Base-by-base conservation (phyloP, 305 asterid genomes). In the Fraxinus dipetala region DNA sequence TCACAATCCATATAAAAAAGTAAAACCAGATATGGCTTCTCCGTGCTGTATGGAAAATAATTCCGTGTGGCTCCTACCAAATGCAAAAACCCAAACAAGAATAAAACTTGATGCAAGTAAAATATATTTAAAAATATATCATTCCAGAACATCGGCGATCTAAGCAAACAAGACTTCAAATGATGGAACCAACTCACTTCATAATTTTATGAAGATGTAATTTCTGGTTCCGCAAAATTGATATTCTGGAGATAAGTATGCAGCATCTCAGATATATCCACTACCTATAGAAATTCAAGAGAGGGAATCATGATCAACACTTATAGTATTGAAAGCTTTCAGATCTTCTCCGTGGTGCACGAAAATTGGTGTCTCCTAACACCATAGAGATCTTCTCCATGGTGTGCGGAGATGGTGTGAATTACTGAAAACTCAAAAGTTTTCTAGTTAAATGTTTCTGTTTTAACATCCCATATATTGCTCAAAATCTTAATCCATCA, bases 261-360 rank as follows among this genome's bases (percentile, higher is more conserved):
- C 84, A 94, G 86, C 92, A 86, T 79, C 83, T 87, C 92, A 70
- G 98, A 90, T 83, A 95, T 83, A 85, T 95, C 95, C 87, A 82
- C 43, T 43, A 93, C 97, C 99, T 95, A 84, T 32, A 77, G 35
- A 73, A 84, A 81, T 56, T 77, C 28, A 48, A 82, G 77, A 59
- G 43, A 79, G 10, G 35, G 48, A 31, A 36, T 38, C 13, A 45
- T 63, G 70, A 87, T 26, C 74, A 72, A 69, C 20, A 30, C 51
- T 63, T 35, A 82, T 28, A 26, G 77, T 26, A 26, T 26, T 26
- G 28, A 26, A 26, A 26, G 28, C 28, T 26, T 26, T 26, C 28
- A 26, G 28, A 26, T 26, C 34, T 4, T 30, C 32, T 30, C 32
- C 3, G 32, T 30, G 32, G 32, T 2, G 3, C 32, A 30, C 3